Evolutionary conservation across 2,329 filamentous ascomycete genomes (phyloP), one percentile per base, ranked within the genome.

Genomic region (Fusarium sp.): DNA sequence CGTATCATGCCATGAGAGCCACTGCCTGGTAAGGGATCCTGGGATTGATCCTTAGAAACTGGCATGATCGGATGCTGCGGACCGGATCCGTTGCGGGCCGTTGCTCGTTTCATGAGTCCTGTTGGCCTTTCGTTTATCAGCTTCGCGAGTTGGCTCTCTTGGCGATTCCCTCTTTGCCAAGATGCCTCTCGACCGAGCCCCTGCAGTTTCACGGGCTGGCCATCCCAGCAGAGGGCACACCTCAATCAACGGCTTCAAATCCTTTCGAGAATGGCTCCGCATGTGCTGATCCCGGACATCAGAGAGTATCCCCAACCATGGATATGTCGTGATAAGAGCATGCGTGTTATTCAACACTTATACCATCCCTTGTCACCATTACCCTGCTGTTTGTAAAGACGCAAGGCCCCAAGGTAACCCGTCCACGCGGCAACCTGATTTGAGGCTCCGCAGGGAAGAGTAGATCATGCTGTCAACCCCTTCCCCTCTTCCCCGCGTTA

Each of bases 81-180:
- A 60, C 39, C 57, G 57, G 57, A 36, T 60, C 57, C 57, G 57
- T 36, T 53, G 57, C 39, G 48, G 57, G 47, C 57, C 56, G 41
- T 44, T 3, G 10, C 15, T 23, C 18, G n/a, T 31, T 31, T 41
- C 27, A 55, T 34, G 40, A 46, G 34, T 47, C 28, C 13, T 56
- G 53, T 15, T 27, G 10, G 23, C 23, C 27, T 28, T 16, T 9
- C 27, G 15, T 34, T 7, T 41, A 13, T 46, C 28, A 12, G 11
- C 9, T 13, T 6, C 6, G 7, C 7, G 23, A 12, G 10, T 23
- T 15, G 23, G 18, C n/a, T n/a, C n/a, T 31, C 16, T 34, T 41
- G 27, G 31, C 18, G 37, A 41, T 54, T 30, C n/a, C 31, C 43
- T 18, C 11, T 6, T n/a, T 15, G 51, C 37, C 28, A 44, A 44